phyloP scores from a whole-genome alignment of 192 early-diverging fungal species.

The Lunasporangiospora selenospora region DNA sequence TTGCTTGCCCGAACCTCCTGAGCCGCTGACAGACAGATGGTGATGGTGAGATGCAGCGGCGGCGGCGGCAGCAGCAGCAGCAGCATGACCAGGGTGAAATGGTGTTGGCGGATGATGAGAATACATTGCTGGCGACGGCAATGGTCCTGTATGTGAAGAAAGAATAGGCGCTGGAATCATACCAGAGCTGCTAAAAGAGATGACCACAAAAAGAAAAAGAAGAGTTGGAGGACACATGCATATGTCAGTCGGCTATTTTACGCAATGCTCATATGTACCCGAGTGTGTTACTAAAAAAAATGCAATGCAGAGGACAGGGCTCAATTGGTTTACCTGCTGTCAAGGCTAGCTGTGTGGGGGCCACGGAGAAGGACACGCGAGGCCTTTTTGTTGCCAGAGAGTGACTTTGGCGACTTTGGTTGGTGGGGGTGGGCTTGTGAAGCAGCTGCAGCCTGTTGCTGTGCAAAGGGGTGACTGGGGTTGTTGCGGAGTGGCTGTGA shows the following conservation, averaged over 20 bases:
- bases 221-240: no score
- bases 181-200: conserved; percentile 21
- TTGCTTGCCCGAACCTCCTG: conserved; percentile 27
- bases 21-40: no score
- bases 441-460: conserved; percentile 24
- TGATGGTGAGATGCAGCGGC: no score
- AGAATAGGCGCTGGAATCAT: conserved; percentile 39
- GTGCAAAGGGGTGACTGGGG: conserved; percentile 28
- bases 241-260: no score
- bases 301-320: no score
- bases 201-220: background rate
- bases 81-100: conserved; percentile 37
- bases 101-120: conserved; percentile 50
- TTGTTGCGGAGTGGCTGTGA: conserved; percentile 32
- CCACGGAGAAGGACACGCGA: conserved; percentile 31
- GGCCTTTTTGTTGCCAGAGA: conserved; percentile 18
- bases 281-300: no score
- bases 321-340: conserved; percentile 31
- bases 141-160: conserved; percentile 44
- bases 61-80: conserved; percentile 4
- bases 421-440: conserved; percentile 1
- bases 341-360: conserved; percentile 26
- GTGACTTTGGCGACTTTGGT: conserved; percentile 21
- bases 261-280: no score
- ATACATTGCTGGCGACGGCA: conserved; percentile 59